Evolutionary conservation across 371 early-diverging fungal species (phyloP), one percentile per base, ranked within the genome.

Genomic region (Apophysomyces trapeziformis): DNA sequence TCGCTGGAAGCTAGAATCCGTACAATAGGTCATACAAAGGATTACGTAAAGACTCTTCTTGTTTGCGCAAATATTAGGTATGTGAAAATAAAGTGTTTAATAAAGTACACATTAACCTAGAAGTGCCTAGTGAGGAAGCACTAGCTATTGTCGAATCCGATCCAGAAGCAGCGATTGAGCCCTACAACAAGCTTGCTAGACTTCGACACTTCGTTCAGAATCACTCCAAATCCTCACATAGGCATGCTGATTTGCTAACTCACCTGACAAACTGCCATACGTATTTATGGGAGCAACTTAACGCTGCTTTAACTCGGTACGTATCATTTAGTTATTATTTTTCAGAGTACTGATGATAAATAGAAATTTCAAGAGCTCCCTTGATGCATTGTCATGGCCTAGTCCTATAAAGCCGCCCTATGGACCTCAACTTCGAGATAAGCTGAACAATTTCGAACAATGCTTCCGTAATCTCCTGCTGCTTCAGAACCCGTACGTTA

Each of bases 341-440:
- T 11, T 7, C 21, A 57, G 26, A 39, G 5, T 21, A 9, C 54
- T 50, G 21, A 50, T 21, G 9, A 7, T 21, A 21, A 50, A 21
- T 63, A 85, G 83, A 58, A 80, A 83, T 32, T 85, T 85, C 61
- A 76, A 83, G 57, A 66, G 66, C 4, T 68, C 73, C 6, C 66
- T 87, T 56, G 78, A 83, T 21, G 68, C 64, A 1, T 58, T 87
- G n/a, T 73, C 75, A 7, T 87, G 87, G 87, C 87, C 87, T 9
- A 75, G 67, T 38, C 80, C 83, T 12, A 75, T 84, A 13, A 67
- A 73, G 35, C 76, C 85, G 1, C 80, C 82, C 7, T 81, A 76
- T 39, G 67, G 74, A 7, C 73, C 76, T 12, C 68, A 78, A 39
- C 47, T 83, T 0, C 70, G 68, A 39, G 58, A 74, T 8, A 77